A percentile compares a stretch with the other conserved stretches of the same genome.
Conservation (phyloP, 2,329 filamentous ascomycete genomes). For the Nannizziopsis barbatae region DNA sequence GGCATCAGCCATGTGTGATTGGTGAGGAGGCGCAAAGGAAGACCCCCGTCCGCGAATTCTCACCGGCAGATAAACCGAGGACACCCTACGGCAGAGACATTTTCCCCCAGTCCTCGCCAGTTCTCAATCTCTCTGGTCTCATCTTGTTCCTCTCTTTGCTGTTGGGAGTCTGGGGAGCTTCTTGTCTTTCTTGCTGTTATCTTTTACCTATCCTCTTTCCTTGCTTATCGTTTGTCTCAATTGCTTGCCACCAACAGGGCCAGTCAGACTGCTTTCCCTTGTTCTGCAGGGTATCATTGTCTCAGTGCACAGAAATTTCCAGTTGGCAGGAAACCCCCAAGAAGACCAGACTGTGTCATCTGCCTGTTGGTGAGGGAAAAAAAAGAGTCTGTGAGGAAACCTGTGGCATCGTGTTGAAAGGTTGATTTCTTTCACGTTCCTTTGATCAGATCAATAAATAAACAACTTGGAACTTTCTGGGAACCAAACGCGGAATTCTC, state of each 20-base stretch:
- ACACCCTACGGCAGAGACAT: no score
- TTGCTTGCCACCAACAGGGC: neutral
- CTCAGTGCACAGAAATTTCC: no score
- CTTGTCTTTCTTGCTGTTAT: neutral
- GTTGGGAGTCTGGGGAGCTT: neutral
- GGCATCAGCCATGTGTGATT: conserved; percentile 3
- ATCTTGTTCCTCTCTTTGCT: neutral
- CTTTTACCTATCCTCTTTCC: no score
- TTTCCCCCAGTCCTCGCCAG: no score
- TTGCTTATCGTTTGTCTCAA: neutral
- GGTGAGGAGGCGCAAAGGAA: neutral
- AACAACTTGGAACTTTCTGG: neutral
- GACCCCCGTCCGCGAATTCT: no score
- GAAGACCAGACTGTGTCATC: neutral
- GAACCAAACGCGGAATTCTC: neutral
- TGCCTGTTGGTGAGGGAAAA: neutral
- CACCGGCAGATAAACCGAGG: no score
- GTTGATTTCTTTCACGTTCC: neutral
- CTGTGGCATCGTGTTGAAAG: neutral
- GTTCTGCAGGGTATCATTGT: no score
- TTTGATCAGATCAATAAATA: conserved; percentile 7
- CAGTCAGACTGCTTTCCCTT: no score
- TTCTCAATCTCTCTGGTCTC: neutral
- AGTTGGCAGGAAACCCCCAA: no score
- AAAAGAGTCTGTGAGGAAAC: neutral